Percentiles rank a stretch among this genome's conserved stretches.
Conservation (phyloP, 169 alveolate species). For the Babesia ovata region DNA sequence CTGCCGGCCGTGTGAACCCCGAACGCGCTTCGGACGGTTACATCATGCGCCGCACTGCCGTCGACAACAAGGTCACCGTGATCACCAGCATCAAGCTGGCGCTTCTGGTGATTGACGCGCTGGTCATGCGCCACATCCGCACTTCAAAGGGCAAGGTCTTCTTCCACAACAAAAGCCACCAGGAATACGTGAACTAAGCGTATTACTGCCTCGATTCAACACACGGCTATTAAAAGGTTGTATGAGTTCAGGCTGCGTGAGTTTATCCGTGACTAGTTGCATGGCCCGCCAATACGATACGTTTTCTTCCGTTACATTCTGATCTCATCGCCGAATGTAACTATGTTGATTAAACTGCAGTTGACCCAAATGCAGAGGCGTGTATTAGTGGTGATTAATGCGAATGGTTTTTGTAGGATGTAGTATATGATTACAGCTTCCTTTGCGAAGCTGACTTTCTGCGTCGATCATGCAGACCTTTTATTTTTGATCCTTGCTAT, state of each 20-base stretch:
- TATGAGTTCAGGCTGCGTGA: not conserved
- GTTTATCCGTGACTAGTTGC: no score
- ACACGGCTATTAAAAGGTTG: not conserved
- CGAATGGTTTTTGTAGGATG: no score
- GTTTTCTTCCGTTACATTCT: no score
- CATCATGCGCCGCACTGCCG: constrained; percentile 74
- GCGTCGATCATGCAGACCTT: no score
- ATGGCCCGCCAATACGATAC: no score
- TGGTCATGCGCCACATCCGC: constrained; percentile 65
- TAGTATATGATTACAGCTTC: no score
- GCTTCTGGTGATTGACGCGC: constrained; percentile 71
- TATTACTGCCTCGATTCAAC: not conserved
- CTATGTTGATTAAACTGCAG: no score
- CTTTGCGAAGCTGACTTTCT: no score
- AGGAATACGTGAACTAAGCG: constrained; percentile 68
- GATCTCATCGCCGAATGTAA: no score
- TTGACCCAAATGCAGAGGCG: no score
- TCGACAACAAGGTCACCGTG: constrained; percentile 67
- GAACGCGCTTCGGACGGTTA: constrained; percentile 69
- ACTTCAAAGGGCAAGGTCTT: constrained; percentile 68
- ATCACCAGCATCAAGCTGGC: constrained; percentile 75
- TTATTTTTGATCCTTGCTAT: no score
- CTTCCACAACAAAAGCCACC: constrained; percentile 73
- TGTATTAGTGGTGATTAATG: no score
- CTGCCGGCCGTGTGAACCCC: constrained; percentile 68